Base-by-base conservation (phyloP, 2,329 filamentous ascomycete genomes). In the Xylaria sp. region DNA sequence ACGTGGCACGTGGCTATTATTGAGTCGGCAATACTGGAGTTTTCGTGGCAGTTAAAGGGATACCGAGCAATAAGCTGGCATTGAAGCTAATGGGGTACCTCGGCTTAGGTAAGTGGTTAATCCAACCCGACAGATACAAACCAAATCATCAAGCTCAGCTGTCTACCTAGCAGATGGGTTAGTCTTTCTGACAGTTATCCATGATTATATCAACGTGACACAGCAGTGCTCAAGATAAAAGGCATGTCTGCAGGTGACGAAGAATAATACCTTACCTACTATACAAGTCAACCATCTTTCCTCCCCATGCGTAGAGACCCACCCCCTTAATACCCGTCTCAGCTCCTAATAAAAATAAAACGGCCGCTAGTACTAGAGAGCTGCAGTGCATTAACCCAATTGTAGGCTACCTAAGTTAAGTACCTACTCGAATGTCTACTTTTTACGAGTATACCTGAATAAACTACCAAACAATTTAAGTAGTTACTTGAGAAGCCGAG, bases 401-500 rank as follows among this genome's bases (percentile, higher is more conserved):
- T 21, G 28, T 28, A 46, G 2, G 23, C 12, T 46, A 8, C 5
- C 23, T n/a, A 1, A 37, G 6, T 28, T 33, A 33, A 4, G n/a
- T 8, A 11, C 19, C 2, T 35, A 49, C 28, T n/a, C n/a, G n/a
- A n/a, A n/a, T n/a, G n/a, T n/a, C n/a, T n/a, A n/a, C n/a, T n/a
- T n/a, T n/a, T n/a, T n/a, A n/a, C 28, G 1, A 47, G 19, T 7
- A 3, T n/a, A 15, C 15, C 2, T 14, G 14, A 37, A 45, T 35
- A 43, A 45, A 14, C 40, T 55, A 46, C 25, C 31, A 21, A 31
- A n/a, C n/a, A n/a, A n/a, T n/a, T n/a, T n/a, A n/a, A 31, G 9
- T 31, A 31, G 9, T 9, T 45, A 17, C 14, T 23, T 33, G 19
- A 35, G 37, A 15, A 52, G 56, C 56, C 56, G 56, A 59, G 56